Base-by-base conservation (phyloP, 2,329 filamentous ascomycete species). In the Penicillium sp. region DNA sequence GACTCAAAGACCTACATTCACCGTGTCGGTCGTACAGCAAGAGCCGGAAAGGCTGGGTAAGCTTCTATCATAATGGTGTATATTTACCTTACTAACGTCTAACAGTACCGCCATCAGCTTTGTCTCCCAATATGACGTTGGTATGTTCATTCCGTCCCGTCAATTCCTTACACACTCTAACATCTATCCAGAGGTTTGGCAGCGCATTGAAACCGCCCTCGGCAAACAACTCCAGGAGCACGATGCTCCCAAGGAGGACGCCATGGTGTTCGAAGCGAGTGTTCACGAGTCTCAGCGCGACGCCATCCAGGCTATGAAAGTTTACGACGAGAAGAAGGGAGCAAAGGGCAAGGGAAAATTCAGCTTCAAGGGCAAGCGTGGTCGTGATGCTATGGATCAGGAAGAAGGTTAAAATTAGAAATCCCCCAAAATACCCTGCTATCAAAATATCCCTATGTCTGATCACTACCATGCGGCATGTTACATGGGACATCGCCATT, bases 1-100 rank as follows among this genome's bases (percentile, higher is more conserved):
- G 90, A 96, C 73, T 89, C 85, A 64, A 95, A 96, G 75, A 96
- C 92, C 0, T 96, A 96, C 65, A 88, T 96, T 31, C 92, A 96
- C 73, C 83, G 92, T 48, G 91, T 96, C 1, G 92, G 92, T 18
- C 88, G 92, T 62, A 96, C 92, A 0, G 92, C 92, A 0, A 85
- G 92, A 73, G 92, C 92, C 0, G 92, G 92, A 29, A 92, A 92
- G 71, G 87, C 87, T 1, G 92, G 92, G 46, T 83, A 90, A 41
- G 91, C n/a, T n/a, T n/a, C 34, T 36, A n/a, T 36, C 8, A 27
- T 34, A 13, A 36, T 3, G 4, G 4, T 16, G 2, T 13, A n/a
- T n/a, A 7, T 36, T 36, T 14, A n/a, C 5, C 34, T 36, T 36
- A n/a, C 34, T 36, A n/a, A 36, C 34, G 6, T 36, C 34, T n/a